A percentile compares a stretch with the other conserved stretches of the same genome.
Evolutionary conservation across 108 stramenopile genomes (phyloP).

Genomic region (Aurantiochytrium sp.): DNA sequence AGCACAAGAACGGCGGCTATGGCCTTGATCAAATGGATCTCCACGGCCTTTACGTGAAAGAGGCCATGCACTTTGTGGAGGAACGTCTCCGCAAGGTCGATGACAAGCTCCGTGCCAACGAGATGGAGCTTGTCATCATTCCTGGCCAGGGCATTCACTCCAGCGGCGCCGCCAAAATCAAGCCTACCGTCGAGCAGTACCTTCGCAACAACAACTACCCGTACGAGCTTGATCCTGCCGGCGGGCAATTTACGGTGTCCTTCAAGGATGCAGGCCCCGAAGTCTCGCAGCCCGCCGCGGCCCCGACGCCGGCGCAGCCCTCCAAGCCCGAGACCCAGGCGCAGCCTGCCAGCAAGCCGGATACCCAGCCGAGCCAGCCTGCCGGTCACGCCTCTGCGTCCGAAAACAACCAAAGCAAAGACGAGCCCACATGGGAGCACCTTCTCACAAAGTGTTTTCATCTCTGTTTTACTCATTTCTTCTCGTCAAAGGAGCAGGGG

Average conservation of each 20-base stretch:
- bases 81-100: neutral
- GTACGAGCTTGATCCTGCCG: neutral
- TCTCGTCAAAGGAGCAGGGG: neutral
- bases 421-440: neutral
- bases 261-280: neutral
- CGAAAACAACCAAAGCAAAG: neutral
- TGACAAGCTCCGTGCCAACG: neutral
- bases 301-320: neutral
- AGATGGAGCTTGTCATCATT: neutral
- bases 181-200: neutral
- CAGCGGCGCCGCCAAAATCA: neutral
- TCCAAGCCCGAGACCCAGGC: neutral
- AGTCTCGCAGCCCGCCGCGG: neutral
- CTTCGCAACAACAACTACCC: neutral
- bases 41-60: neutral
- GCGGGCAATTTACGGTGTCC: neutral
- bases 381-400: neutral
- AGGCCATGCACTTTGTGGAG: neutral
- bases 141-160: neutral
- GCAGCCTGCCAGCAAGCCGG: neutral
- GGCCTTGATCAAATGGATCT: neutral
- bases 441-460: neutral
- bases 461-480: neutral
- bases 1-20: neutral
- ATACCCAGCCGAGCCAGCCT: neutral